These are phyloP conservation scores for Volutella citrinella DNA, from an alignment of 2,329 filamentous ascomycete species.

Conservation along the genomic window DNA sequence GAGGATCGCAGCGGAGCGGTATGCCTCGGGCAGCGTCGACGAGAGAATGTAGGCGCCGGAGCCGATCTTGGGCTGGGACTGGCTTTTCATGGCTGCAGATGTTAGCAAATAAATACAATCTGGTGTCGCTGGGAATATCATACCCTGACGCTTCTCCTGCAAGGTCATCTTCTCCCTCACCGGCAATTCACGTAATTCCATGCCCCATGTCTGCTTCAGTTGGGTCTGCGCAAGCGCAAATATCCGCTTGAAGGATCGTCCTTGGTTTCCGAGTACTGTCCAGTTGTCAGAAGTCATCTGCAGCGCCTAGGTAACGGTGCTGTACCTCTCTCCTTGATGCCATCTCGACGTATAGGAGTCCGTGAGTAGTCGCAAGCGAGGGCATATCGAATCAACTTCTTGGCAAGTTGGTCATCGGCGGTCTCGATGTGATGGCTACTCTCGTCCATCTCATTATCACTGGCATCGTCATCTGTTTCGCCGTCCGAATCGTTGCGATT, in stretches of 20 bases:
- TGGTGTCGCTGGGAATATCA: constrained; percentile 28
- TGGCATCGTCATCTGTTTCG: constrained; percentile 33
- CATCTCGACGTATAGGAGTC: constrained; percentile 57
- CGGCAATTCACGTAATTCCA: constrained; percentile 85
- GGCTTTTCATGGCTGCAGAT: constrained; percentile 38
- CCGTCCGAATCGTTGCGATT: constrained; percentile 28
- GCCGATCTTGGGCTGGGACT: constrained; percentile 50
- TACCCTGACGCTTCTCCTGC: constrained; percentile 73
- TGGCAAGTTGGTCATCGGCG: constrained; percentile 52
- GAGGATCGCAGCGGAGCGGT: constrained; percentile 65
- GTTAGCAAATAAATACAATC: constrained; percentile 1
- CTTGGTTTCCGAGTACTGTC: constrained; percentile 67
- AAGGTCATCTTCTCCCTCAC: constrained; percentile 77
- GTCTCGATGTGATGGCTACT: constrained; percentile 31
- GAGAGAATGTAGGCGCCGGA: constrained; percentile 76
- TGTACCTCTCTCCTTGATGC: constrained; percentile 61
- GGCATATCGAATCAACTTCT: constrained; percentile 67
- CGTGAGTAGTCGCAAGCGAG: constrained; percentile 64
- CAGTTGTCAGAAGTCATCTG: constrained; percentile 8
- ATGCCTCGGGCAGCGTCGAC: constrained; percentile 66
- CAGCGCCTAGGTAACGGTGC: accelerated
- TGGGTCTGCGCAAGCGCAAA: constrained; percentile 75
- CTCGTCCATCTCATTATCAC: constrained; percentile 34
- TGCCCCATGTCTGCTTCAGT: constrained; percentile 75
- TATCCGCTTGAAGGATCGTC: constrained; percentile 70